Evolutionary conservation across 2,329 filamentous ascomycete species (phyloP).

Genomic region (Exophiala phaeomuriformis): DNA sequence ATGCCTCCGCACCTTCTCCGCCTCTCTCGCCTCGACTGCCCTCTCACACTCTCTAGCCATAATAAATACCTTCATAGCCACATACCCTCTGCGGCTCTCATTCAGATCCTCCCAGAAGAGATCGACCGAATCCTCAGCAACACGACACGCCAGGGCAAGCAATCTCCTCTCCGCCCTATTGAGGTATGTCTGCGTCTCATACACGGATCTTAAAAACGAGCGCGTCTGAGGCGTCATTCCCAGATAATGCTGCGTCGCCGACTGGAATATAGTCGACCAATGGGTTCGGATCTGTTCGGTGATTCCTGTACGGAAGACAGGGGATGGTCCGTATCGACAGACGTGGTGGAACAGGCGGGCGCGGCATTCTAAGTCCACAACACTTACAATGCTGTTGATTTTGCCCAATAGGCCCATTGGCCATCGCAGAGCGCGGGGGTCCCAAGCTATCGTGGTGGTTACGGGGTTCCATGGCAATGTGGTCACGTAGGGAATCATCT

Average conservation of each 20-base stretch:
- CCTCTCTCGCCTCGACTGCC: background rate
- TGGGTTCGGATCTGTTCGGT: constrained; percentile 6
- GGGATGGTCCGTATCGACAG: constrained; percentile 17
- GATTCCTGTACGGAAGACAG: constrained; percentile 16
- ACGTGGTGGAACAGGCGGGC: constrained; percentile 20
- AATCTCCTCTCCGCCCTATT: constrained; percentile 10
- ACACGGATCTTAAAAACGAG: constrained; percentile 10
- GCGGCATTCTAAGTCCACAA: constrained; percentile 17
- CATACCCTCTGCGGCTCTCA: background rate
- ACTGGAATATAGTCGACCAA: constrained; percentile 13
- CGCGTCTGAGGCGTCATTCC: constrained; percentile 15
- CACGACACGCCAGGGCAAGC: constrained; percentile 9
- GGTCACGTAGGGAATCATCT: constrained; percentile 14
- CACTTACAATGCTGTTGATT: constrained; percentile 15
- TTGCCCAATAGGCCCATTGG: constrained; percentile 9
- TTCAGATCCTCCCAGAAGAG: constrained; percentile 17
- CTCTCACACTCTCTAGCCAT: constrained; percentile 17
- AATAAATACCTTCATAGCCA: constrained; percentile 18
- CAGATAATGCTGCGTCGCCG: constrained; percentile 7
- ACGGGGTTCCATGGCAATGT: constrained; percentile 19
- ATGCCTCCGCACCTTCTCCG: background rate
- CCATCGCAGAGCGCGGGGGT: background rate
- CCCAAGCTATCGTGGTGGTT: constrained; percentile 13
- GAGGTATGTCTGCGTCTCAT: background rate
- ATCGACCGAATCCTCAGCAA: constrained; percentile 10